Base-by-base conservation (phyloP, 768 basidiomycete species). In the Xerocomus potaroensis region DNA sequence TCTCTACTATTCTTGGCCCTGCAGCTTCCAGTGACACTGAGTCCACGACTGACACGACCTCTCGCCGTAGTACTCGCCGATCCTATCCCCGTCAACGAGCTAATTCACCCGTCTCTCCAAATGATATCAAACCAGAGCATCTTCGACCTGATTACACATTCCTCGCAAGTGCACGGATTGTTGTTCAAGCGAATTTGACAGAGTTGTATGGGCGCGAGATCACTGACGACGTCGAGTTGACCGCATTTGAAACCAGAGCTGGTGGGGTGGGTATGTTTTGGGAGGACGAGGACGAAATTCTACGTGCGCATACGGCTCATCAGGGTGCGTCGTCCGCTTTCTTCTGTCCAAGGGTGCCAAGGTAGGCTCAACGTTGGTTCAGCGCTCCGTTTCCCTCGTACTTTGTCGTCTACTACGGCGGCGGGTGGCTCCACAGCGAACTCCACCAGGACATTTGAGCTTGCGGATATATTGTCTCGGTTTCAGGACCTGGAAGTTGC, bases 181-280 rank as follows among this genome's bases (percentile, higher is more conserved):
- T 79, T 9, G 67, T 81, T 14, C 79, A 81, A 53, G 67, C 70
- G 26, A 81, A 80, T 48, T 44, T 81, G 48, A 67, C 63, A 10
- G 76, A 77, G 10, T 41, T 68, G 4, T 65, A 72, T 23, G 53
- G 45, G 5, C 22, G 15, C 1, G 43, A 29, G 24, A 14, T 33
- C 32, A 15, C 3, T 9, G 34, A 47, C n/a, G 16, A 32, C 22
- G 35, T 15, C 0, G 49, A 43, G n/a, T 16, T 5, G 11, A 3
- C 27, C 12, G 26, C 24, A n/a, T 29, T 45, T 4, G 50, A 44
- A 14, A 32, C 21, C 19, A 10, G 29, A 22, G 4, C 38, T 1
- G 58, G 49, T 15, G 50, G 33, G 1, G 47, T 55, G 5, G 51
- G 55, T 3, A 51, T 50, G 61, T 61, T 61, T 41, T 63, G 61